Percentiles rank a stretch among this genome's conserved stretches.
phyloP scores from a whole-genome alignment of 352 stramenopile species.

The Phytophthora boehmeriae region DNA sequence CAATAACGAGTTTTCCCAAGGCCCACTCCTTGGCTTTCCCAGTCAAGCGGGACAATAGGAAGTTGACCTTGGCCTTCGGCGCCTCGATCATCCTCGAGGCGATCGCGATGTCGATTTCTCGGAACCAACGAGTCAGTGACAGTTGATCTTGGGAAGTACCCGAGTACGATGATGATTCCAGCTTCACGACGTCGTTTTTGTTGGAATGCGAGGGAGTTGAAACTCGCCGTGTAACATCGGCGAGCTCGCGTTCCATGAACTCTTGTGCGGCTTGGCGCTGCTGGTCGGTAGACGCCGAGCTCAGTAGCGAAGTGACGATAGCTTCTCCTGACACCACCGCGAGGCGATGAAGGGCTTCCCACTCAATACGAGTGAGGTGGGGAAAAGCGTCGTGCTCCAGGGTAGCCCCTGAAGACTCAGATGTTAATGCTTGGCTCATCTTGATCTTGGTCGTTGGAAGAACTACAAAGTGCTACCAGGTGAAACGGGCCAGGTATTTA shows the following conservation, averaged over 20 bases:
- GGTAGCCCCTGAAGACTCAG: background rate
- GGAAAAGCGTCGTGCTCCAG: background rate
- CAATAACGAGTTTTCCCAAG: slow-evolving; percentile 15
- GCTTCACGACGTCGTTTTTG: slow-evolving; percentile 1
- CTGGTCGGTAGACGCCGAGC: background rate
- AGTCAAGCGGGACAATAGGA: slow-evolving; percentile 18
- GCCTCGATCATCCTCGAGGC: slow-evolving; percentile 12
- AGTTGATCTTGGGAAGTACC: slow-evolving; percentile 4
- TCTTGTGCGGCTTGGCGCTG: slow-evolving; percentile 8
- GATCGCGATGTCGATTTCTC: slow-evolving; percentile 25
- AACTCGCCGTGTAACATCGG: background rate
- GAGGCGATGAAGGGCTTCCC: background rate
- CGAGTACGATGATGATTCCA: slow-evolving; percentile 6
- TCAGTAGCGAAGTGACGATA: background rate
- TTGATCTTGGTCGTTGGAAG: too few species aligned
- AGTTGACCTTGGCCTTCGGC: slow-evolving; percentile 8
- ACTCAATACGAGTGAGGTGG: background rate
- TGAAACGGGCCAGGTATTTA: too few species aligned
- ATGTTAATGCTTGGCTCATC: background rate
- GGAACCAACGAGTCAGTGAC: slow-evolving; percentile 15
- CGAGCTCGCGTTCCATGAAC: slow-evolving; percentile 15
- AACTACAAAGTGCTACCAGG: too few species aligned
- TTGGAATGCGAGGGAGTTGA: slow-evolving; percentile 4
- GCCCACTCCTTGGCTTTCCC: slow-evolving; percentile 23
- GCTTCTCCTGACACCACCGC: too few species aligned